These are phyloP conservation scores for Tuber indicum DNA, from an alignment of 495 filamentous ascomycete species.

Conservation along the genomic window DNA sequence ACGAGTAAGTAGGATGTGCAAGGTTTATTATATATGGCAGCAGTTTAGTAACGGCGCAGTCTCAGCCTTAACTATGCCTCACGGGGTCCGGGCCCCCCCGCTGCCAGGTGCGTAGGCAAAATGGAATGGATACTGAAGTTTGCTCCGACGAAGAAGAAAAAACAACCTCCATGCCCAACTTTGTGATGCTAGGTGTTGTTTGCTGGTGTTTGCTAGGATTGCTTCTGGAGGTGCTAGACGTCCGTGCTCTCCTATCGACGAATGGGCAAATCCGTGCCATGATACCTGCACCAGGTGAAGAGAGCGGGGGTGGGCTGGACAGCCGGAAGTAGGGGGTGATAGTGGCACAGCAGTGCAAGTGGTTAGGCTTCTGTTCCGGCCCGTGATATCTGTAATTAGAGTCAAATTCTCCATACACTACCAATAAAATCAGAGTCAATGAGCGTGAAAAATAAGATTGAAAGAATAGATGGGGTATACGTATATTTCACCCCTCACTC, in stretches of 20 bases:
- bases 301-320: neutral
- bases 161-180: neutral
- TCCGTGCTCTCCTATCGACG: neutral
- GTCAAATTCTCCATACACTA: neutral
- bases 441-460: neutral
- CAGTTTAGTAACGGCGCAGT: slow-evolving; percentile 22
- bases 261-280: neutral
- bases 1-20: slow-evolving; percentile 3
- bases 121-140: neutral
- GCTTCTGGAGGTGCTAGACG: neutral
- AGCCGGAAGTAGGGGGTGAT: neutral
- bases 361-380: neutral
- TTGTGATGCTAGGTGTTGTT: neutral
- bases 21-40: slow-evolving; percentile 12
- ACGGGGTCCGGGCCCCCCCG: neutral
- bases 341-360: neutral
- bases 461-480: neutral
- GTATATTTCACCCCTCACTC: neutral
- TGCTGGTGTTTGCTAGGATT: slow-evolving; percentile 1
- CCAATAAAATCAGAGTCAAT: neutral
- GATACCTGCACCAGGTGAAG: neutral
- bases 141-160: neutral
- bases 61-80: slow-evolving; percentile 14
- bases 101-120: neutral
- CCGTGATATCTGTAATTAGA: neutral